A percentile compares a stretch with the other conserved stretches of the same genome.
These are phyloP conservation scores for Malus sieversii DNA, from an alignment of 306 rosid genomes.

Conservation along the genomic window DNA sequence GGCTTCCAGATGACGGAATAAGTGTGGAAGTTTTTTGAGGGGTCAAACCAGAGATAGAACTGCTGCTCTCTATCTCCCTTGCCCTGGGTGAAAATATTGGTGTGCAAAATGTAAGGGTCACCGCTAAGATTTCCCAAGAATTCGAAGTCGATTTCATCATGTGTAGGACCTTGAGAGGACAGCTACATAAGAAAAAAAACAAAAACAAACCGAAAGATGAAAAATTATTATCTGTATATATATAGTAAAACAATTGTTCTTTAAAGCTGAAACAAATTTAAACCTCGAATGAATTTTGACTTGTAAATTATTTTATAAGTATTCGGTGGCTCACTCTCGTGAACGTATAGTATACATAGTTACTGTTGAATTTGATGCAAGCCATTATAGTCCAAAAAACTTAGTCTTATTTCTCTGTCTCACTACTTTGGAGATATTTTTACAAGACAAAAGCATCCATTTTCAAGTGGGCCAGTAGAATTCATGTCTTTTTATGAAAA, in stretches of 20 bases:
- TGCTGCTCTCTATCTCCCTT: conserved; percentile 77
- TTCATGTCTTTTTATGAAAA: neutral
- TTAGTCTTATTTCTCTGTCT: neutral
- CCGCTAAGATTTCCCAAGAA: conserved; percentile 84
- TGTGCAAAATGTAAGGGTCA: conserved; percentile 72
- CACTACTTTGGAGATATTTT: neutral
- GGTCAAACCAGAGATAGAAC: conserved; percentile 82
- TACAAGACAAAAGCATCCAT: neutral
- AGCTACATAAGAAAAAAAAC: conserved; percentile 30
- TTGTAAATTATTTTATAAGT: neutral
- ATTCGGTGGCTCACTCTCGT: neutral
- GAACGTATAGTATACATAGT: neutral
- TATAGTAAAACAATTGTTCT: neutral
- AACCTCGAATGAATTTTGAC: neutral
- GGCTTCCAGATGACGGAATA: conserved; percentile 84
- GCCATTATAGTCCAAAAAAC: neutral
- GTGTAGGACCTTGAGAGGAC: conserved; percentile 66
- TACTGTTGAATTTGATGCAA: too few relatives aligned
- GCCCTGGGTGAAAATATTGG: conserved; percentile 75
- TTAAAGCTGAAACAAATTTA: neutral
- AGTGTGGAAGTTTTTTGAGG: conserved; percentile 82
- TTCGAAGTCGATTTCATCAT: conserved; percentile 89
- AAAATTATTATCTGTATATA: neutral
- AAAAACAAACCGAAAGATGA: neutral
- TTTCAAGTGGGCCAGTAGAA: neutral